Evolutionary conservation across 306 rosid genomes (phyloP).

Genomic region (Pyrus bretschneideri): DNA sequence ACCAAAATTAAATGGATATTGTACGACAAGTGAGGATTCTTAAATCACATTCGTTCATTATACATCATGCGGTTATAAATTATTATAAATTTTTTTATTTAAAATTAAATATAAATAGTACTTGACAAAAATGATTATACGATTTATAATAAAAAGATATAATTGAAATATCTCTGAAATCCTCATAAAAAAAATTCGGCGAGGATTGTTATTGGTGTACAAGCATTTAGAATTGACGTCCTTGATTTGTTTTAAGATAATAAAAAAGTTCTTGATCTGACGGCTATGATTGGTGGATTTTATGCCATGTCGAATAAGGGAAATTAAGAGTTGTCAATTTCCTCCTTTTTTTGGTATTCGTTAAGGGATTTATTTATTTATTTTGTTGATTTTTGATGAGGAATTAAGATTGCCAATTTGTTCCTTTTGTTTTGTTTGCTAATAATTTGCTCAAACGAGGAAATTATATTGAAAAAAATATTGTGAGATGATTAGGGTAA

Average conservation of each 20-base stretch:
- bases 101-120: too few species aligned
- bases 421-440: background rate
- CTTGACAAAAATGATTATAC: fast-evolving
- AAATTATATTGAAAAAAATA: too few species aligned
- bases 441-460: background rate
- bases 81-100: too few species aligned
- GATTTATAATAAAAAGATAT: fast-evolving
- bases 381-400: too few species aligned
- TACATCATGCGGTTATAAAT: fast-evolving
- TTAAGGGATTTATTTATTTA: background rate
- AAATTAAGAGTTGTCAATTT: background rate
- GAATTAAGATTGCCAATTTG: background rate
- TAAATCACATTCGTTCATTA: too few species aligned
- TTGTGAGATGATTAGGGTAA: too few species aligned
- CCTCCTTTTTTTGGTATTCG: background rate
- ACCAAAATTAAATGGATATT: too few species aligned
- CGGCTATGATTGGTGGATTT: background rate
- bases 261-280: background rate
- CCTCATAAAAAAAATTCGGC: fast-evolving
- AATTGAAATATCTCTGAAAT: fast-evolving
- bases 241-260: too few species aligned
- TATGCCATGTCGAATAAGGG: background rate
- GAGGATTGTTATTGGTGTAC: fast-evolving
- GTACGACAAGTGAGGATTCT: too few species aligned
- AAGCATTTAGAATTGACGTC: too few species aligned